Percentiles rank a stretch among this genome's conserved stretches.
Conservation (phyloP, 2,329 filamentous ascomycete species). For the Aspergillus arachidicola region DNA sequence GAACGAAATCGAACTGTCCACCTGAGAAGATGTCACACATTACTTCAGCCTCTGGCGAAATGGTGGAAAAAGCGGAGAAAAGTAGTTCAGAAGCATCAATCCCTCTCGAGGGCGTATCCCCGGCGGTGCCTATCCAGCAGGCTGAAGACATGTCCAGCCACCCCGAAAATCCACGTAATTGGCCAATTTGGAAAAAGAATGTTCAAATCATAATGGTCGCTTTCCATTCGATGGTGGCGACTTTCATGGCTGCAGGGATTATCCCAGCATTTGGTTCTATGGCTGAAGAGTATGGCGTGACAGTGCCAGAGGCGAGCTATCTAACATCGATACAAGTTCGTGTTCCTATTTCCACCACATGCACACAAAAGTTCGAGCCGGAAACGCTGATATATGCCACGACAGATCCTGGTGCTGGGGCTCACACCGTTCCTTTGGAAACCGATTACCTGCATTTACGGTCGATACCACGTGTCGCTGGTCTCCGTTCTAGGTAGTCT, state of each 20-base stretch:
- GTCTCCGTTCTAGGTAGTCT: slow-evolving; percentile 51
- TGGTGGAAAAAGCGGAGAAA: not conserved
- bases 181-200: slow-evolving; percentile 40
- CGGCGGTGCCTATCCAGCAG: slow-evolving; percentile 2
- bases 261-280: slow-evolving; percentile 57
- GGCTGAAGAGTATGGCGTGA: slow-evolving; percentile 51
- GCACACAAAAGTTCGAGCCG: not conserved
- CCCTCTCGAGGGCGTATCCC: slow-evolving; percentile 19
- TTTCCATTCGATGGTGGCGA: slow-evolving; percentile 57
- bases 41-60: not conserved
- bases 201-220: slow-evolving; percentile 56
- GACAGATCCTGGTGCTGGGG: slow-evolving; percentile 53
- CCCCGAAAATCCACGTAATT: slow-evolving; percentile 21
- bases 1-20: not conserved
- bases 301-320: slow-evolving; percentile 53
- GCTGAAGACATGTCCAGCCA: not conserved
- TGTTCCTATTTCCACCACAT: not conserved
- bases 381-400: not conserved
- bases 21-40: not conserved
- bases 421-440: slow-evolving; percentile 58
- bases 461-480: slow-evolving; percentile 56
- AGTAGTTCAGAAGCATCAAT: slow-evolving; percentile 10
- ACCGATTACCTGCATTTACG: slow-evolving; percentile 55
- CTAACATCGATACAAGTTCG: slow-evolving; percentile 52
- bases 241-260: slow-evolving; percentile 56